Percentiles rank a stretch among this genome's conserved stretches.
Evolutionary conservation across 2,329 filamentous ascomycete species (phyloP).

Genomic region (Capronia americana): DNA sequence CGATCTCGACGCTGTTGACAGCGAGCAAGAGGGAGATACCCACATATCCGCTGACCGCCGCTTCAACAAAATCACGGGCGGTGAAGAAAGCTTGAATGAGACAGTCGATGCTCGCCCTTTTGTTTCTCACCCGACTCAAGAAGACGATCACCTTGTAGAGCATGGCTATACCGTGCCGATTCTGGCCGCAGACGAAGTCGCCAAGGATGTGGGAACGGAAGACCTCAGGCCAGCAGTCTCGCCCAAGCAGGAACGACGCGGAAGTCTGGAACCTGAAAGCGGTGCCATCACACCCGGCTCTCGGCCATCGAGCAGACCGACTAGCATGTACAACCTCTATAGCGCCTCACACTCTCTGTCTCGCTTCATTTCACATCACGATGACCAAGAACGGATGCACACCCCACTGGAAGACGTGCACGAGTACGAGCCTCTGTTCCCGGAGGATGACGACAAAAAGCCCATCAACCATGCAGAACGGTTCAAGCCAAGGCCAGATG

Average conservation of each 20-base stretch:
- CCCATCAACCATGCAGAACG: constrained; percentile 60
- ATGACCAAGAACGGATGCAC: constrained; percentile 58
- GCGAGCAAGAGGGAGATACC: constrained; percentile 66
- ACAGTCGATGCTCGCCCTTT: constrained; percentile 59
- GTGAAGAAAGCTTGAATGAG: constrained; percentile 48
- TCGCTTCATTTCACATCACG: constrained; percentile 62
- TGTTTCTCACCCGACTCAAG: constrained; percentile 53
- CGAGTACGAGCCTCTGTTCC: constrained; percentile 94
- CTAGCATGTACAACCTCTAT: constrained; percentile 66
- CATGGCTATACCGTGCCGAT: constrained; percentile 76
- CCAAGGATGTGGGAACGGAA: constrained; percentile 72
- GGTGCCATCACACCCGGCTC: constrained; percentile 61
- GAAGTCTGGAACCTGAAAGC: constrained; percentile 62
- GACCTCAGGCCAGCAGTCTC: constrained; percentile 80
- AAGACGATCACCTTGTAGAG: constrained; percentile 62
- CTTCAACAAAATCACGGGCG: constrained; percentile 46
- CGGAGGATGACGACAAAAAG: constrained; percentile 72
- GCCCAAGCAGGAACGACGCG: constrained; percentile 70
- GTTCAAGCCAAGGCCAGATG: constrained; percentile 60
- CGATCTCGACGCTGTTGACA: constrained; percentile 48
- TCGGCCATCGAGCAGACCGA: constrained; percentile 68
- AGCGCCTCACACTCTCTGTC: constrained; percentile 47
- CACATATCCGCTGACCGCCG: constrained; percentile 71
- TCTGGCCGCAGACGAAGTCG: constrained; percentile 84
- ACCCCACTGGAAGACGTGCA: constrained; percentile 85